Base-by-base conservation (phyloP, 2,329 filamentous ascomycete genomes). In the Aureobasidium pullulans region DNA sequence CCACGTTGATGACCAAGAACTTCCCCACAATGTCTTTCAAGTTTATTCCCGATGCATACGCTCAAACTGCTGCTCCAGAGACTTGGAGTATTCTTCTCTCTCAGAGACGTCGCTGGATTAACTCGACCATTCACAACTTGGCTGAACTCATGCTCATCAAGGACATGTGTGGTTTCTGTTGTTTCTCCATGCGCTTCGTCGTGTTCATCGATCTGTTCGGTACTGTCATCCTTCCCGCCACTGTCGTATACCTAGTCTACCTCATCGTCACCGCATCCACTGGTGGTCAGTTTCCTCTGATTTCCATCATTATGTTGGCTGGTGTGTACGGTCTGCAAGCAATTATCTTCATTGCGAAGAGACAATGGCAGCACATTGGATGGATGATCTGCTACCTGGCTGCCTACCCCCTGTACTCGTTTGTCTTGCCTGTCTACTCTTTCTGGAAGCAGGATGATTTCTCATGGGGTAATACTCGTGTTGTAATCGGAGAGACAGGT, bases 371-470 rank as follows among this genome's bases (percentile, higher is more conserved):
- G 72, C 93, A 97, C 71, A 84, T 99, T 62, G 94, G 94, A 66
- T 99, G 94, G 94, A 97, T 99, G 92, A 87, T 99, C 65, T 97
- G 99, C 71, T 99, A 99, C 76, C 82, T 99, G 63, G 67, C 95
- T n/a, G 94, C 94, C 2, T 96, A 89, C 78, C 94, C 94, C 0
- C 88, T 99, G 66, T 96, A 93, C 78, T 94, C 88, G 4, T 89
- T 99, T 68, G 71, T 95, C 63, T 82, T 99, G 11, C 94, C 94
- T 0, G 77, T 99, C 64, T 99, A 97, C 78, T 96, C 93, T 0
- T 99, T 99, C 86, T 99, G 94, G 94, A 96, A 96, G 76, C 92
- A 96, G 74, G 94, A 99, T 75, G 93, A 99, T 76, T 99, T 99
- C 81, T 87, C 87, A 1, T 99, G 94, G 94, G 94, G 94, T 81